These are phyloP conservation scores for Populus alba DNA, from an alignment of 345 rosid genomes.

Conservation along the genomic window DNA sequence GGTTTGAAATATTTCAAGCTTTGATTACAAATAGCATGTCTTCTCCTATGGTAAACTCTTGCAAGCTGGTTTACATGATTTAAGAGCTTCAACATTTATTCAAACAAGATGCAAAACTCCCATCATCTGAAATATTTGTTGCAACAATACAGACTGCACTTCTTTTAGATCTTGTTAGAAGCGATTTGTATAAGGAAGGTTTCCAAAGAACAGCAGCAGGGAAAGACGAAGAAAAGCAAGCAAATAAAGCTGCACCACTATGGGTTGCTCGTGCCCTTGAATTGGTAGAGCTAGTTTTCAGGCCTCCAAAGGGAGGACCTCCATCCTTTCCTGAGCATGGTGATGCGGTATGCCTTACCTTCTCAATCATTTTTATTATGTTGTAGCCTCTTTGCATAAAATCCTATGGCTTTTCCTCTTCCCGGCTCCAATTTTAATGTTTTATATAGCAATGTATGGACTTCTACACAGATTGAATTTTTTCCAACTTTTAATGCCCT, in stretches of 20 bases:
- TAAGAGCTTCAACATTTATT: slow-evolving; percentile 3
- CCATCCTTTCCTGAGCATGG: slow-evolving; percentile 72
- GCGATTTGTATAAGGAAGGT: slow-evolving; percentile 45
- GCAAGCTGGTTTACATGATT: slow-evolving; percentile 6
- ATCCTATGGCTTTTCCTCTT: background rate
- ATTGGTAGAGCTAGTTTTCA: slow-evolving; percentile 67
- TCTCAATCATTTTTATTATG: background rate
- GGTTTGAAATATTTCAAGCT: slow-evolving; percentile 58
- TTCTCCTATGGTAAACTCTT: slow-evolving; percentile 73
- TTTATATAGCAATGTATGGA: too few relatives aligned
- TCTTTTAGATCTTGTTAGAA: slow-evolving; percentile 70
- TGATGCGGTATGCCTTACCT: slow-evolving; percentile 54
- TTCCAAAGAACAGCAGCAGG: slow-evolving; percentile 14
- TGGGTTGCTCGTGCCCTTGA: slow-evolving; percentile 55
- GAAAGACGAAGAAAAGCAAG: slow-evolving; percentile 28
- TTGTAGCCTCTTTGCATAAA: background rate
- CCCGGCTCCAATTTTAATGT: background rate
- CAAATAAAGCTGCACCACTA: slow-evolving; percentile 18
- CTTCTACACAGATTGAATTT: background rate
- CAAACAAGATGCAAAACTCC: background rate
- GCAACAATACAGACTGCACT: slow-evolving; percentile 57
- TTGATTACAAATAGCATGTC: slow-evolving; percentile 54
- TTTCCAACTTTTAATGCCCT: background rate
- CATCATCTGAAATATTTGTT: slow-evolving; percentile 11
- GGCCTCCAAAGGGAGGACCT: slow-evolving; percentile 80